phyloP scores from a whole-genome alignment of 352 stramenopile species.

The Lagenidium giganteum region DNA sequence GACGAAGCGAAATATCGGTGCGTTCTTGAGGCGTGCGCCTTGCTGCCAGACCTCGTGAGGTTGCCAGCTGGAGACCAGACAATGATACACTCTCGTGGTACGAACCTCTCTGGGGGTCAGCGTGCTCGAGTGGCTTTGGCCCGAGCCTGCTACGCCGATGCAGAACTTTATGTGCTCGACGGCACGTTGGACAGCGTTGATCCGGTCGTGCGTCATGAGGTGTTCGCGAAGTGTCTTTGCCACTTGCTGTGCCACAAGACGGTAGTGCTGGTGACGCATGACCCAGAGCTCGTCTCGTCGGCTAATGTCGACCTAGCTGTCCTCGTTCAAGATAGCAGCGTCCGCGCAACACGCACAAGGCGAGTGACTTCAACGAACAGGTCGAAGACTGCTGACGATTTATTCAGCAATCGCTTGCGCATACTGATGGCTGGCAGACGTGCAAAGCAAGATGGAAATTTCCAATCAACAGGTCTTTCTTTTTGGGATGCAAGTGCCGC shows the following conservation, averaged over 20 bases:
- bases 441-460: too few species aligned
- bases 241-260: slow-evolving; percentile 4
- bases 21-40: slow-evolving; percentile 8
- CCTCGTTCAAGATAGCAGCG: too few species aligned
- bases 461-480: too few species aligned
- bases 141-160: slow-evolving; percentile 12
- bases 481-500: too few species aligned
- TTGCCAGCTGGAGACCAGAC: slow-evolving; percentile 28
- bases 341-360: too few species aligned
- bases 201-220: slow-evolving; percentile 7
- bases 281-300: neutral
- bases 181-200: slow-evolving; percentile 6
- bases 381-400: too few species aligned
- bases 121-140: slow-evolving; percentile 14
- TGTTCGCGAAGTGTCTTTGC: slow-evolving; percentile 8
- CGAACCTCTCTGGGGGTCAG: slow-evolving; percentile 13
- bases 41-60: slow-evolving; percentile 1
- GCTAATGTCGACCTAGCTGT: too few species aligned
- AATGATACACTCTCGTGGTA: slow-evolving; percentile 5
- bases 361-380: too few species aligned
- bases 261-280: slow-evolving; percentile 11
- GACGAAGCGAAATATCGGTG: slow-evolving; percentile 40
- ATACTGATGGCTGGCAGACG: too few species aligned
- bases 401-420: too few species aligned
- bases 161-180: slow-evolving; percentile 8